These are phyloP conservation scores for Dipodascopsis uninucleata DNA, from an alignment of 805 yeast genomes.

Conservation along the genomic window DNA sequence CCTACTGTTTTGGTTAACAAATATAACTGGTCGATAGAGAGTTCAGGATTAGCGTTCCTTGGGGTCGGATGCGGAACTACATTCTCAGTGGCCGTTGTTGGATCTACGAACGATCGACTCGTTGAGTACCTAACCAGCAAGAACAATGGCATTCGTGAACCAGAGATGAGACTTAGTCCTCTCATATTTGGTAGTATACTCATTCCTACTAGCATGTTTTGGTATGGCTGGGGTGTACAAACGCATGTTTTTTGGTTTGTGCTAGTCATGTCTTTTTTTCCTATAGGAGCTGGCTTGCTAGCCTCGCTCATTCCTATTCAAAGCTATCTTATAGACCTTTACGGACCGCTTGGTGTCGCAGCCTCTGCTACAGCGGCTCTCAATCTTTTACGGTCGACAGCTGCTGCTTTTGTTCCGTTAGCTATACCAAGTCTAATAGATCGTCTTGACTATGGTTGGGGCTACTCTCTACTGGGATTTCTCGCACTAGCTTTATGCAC, in stretches of 20 bases:
- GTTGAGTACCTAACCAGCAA: constrained; percentile 16
- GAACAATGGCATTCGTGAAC: constrained; percentile 35
- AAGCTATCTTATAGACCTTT: constrained; percentile 24
- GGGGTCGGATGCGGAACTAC: constrained; percentile 52
- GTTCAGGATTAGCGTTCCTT: constrained; percentile 57
- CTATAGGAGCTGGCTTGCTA: constrained; percentile 23
- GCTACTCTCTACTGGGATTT: constrained; percentile 22
- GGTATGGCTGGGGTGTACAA: constrained; percentile 34
- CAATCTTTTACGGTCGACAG: constrained; percentile 21
- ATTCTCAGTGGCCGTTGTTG: constrained; percentile 50
- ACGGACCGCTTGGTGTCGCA: constrained; percentile 24
- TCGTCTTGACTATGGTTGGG: constrained; percentile 24
- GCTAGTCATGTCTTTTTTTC: constrained; percentile 14
- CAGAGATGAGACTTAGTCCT: constrained; percentile 51
- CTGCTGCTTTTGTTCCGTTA: constrained; percentile 24
- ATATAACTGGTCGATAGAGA: constrained; percentile 52
- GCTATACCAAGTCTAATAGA: constrained; percentile 18
- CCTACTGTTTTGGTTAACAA: constrained; percentile 51
- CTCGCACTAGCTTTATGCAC: constrained; percentile 19
- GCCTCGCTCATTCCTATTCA: constrained; percentile 24
- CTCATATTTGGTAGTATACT: constrained; percentile 49
- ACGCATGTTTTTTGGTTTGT: constrained; percentile 19
- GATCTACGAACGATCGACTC: constrained; percentile 20
- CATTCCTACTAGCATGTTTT: constrained; percentile 48
- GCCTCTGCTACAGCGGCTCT: constrained; percentile 27